A percentile compares a stretch with the other conserved stretches of the same genome.
phyloP scores from a whole-genome alignment of 176 grass and related monocot genomes.

The Olyra latifolia region DNA sequence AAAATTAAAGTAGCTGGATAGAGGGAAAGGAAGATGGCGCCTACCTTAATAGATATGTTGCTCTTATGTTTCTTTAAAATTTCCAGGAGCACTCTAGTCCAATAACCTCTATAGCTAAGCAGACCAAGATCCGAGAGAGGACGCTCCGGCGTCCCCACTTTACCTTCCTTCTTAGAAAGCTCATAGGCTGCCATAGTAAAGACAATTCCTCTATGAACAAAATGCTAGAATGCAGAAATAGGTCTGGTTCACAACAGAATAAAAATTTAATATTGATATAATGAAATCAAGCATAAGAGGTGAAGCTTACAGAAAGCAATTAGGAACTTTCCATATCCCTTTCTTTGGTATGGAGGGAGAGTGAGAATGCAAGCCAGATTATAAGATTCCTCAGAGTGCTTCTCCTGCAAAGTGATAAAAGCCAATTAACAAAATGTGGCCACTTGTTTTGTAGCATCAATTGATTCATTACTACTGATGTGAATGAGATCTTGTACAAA shows the following conservation, averaged over 20 bases:
- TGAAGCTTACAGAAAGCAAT: constrained; percentile 93
- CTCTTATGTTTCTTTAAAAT: constrained; percentile 98
- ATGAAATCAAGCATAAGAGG: constrained; percentile 14
- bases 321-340: constrained; percentile 97
- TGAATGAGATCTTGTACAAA: constrained; percentile 15
- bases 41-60: constrained; percentile 99
- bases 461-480: constrained; percentile 3
- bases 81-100: constrained; percentile 95
- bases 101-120: constrained; percentile 90
- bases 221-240: constrained; percentile 4
- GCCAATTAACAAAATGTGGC: not conserved
- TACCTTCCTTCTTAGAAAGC: constrained; percentile 99
- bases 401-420: constrained; percentile 64
- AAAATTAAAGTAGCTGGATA: not conserved
- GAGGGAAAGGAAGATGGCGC: not conserved
- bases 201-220: constrained; percentile 12
- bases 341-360: constrained; percentile 98
- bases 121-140: constrained; percentile 96
- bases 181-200: constrained; percentile 74
- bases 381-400: constrained; percentile 92
- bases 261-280: constrained; percentile 1
- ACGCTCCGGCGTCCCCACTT: constrained; percentile 94
- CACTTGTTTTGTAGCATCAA: constrained; percentile 16
- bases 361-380: constrained; percentile 99
- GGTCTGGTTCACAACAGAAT: not conserved